Evolutionary conservation across 2,329 filamentous ascomycete species (phyloP), one percentile per base, ranked within the genome.

Genomic region (Fusarium chaquense): DNA sequence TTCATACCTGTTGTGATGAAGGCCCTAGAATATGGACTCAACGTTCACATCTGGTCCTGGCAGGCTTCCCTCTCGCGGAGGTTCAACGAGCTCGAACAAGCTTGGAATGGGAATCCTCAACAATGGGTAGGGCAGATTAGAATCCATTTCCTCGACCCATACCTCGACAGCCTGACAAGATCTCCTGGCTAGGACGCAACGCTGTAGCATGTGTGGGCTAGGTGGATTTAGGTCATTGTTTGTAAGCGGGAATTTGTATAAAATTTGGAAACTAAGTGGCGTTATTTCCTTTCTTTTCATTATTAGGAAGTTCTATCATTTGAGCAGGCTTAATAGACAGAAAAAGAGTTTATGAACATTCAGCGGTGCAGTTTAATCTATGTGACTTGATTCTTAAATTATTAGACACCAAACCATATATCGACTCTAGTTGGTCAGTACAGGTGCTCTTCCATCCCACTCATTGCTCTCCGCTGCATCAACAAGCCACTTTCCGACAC

Each of bases 401-500:
- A 3, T 1, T 3, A 15, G 8, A 3, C 12, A 11, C 9, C 4
- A 20, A 4, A 13, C 5, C 11, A 40, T 4, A 12, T 0, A 6
- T 20, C 36, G 0, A 12, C 38, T 40, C 10, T 61, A 62, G 26
- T 74, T 50, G 7, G 56, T 65, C 1, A 70, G 54, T 1, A 70
- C 67, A 18, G 67, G 67, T 0, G 67, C 40, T 1, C 8, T 24
- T 2, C 63, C 67, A 3, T 70, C 59, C 55, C 63, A 70, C 32
- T 71, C 43, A 0, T 1, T 38, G 1, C 50, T 58, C 6, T 62
- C 56, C 5, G 38, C 60, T 1, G 68, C 68, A 24, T 66, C 68
- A 5, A 71, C 10, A 0, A 71, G 35, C 69, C 69, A 72, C 6
- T 60, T 65, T 4, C 40, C 69, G 1, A 71, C 18, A 16, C 55